Evolutionary conservation across 1,139 yeast genomes (phyloP), one percentile per base, ranked within the genome.

Genomic region (Geotrichum candidum): DNA sequence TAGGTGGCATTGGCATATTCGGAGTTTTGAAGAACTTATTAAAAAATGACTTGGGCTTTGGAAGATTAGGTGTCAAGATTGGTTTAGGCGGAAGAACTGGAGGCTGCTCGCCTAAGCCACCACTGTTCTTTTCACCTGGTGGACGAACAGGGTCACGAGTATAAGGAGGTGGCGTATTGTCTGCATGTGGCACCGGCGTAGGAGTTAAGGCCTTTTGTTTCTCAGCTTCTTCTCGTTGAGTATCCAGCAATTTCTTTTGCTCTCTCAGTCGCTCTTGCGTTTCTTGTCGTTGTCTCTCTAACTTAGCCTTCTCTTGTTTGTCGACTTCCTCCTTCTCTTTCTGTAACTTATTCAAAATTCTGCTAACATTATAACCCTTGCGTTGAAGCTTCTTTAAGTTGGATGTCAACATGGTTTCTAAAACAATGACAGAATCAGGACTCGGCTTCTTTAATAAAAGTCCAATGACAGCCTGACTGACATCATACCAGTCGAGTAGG

Each of bases 291-390:
- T 54, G 64, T 60, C 50, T 46, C 46, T 53, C 64, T 35, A 58
- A 57, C 56, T 56, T 56, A 54, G 54, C 59, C 53, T 52, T 50
- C 48, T 51, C 51, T 22, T 23, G 29, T 10, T 61, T 69, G 54
- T 63, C 64, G 25, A 22, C 64, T 57, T 58, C 64, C 51, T 62
- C 65, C 23, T 59, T 56, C 56, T 68, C 68, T 57, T 65, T 65
- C 46, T 69, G 69, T 45, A 69, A 67, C 56, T 68, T 65, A 38
- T 65, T 65, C 53, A 74, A 63, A 31, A 77, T 66, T 23, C 78
- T 64, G 33, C 71, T 71, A 11, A 77, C 78, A 65, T 77, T 76
- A 64, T 74, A 77, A 4, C 80, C 80, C 58, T 77, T 73, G 57
- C 70, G 63, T 63, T 75, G 75, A 54, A 77, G 67, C 23, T 70